Conservation (phyloP, 768 basidiomycete genomes). For the Tubosaeta sp. region DNA sequence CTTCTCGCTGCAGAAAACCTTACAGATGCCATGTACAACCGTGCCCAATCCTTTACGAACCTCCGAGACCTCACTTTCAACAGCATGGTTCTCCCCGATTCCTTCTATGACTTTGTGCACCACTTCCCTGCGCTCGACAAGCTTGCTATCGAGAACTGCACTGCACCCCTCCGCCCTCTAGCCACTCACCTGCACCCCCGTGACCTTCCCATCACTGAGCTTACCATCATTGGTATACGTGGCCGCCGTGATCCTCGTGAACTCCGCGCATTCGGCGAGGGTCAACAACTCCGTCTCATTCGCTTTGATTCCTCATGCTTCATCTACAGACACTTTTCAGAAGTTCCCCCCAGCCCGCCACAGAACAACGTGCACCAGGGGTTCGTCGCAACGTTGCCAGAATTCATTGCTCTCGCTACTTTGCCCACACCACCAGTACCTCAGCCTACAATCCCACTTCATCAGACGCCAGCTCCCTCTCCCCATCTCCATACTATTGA, state of each 20-base stretch:
- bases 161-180: slow-evolving; percentile 17
- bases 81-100: slow-evolving; percentile 34
- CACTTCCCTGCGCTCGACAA: slow-evolving; percentile 34
- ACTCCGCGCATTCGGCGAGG: slow-evolving; percentile 34
- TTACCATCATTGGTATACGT: slow-evolving; percentile 37
- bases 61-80: slow-evolving; percentile 36
- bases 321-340: slow-evolving; percentile 31
- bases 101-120: slow-evolving; percentile 35
- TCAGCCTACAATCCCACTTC: slow-evolving; percentile 5
- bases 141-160: slow-evolving; percentile 42
- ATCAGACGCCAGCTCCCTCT: slow-evolving; percentile 13
- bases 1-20: slow-evolving; percentile 17
- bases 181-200: slow-evolving; percentile 25
- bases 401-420: slow-evolving; percentile 10
- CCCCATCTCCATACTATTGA: slow-evolving; percentile 28
- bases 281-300: slow-evolving; percentile 35
- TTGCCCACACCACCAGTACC: neutral
- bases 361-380: slow-evolving; percentile 14
- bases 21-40: slow-evolving; percentile 19
- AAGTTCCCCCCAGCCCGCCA: neutral
- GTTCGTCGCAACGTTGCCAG: slow-evolving; percentile 8
- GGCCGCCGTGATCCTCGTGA: slow-evolving; percentile 24
- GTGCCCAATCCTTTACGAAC: slow-evolving; percentile 26
- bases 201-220: slow-evolving; percentile 40
- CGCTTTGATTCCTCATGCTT: slow-evolving; percentile 42